Base-by-base conservation (phyloP, 2,329 filamentous ascomycete species). In the Xylaria sp. region DNA sequence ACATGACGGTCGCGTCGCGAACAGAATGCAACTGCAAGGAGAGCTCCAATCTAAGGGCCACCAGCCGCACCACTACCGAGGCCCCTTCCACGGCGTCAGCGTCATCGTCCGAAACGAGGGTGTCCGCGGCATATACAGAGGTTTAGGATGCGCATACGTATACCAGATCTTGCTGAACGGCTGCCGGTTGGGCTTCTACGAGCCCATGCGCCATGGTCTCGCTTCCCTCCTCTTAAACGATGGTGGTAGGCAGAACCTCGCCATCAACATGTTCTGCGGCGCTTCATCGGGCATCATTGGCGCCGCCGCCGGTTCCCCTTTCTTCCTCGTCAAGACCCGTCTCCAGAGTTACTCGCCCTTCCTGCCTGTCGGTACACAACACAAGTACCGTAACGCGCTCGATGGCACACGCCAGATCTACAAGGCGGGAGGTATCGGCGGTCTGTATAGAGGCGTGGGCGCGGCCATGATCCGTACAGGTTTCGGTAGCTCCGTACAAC, bases 151-250 rank as follows among this genome's bases (percentile, higher is more conserved):
- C 74, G 95, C 95, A 70, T 99, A 98, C 78, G 84, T 97, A 74
- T 99, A 99, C 81, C 95, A 99, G 80, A 87, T 98, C 73, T 87
- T 96, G 54, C 88, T 99, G 72, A 99, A 99, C 77, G 95, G 95
- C 73, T 99, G 94, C 79, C 92, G 95, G 58, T 83, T 99, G 58
- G 94, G 95, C 65, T 97, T 99, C 83, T 99, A 99, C 83, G 95
- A 99, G 76, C 95, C 95, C 4, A 87, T 98, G 79, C 92, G 95
- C 74, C 84, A 87, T 51, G 83, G 82, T 21, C 75, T 96, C 46
- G 89, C 92, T 0, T 83, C 80, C 5, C 79, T 91, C 52, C 77
- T 97, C 60, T 90, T 92, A 78, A 83, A 86, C 64, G 90, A 96
- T 75, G 76, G 86, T 33, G 83, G 84, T n/a, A 85, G 89, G 28